Percentiles rank a stretch among this genome's conserved stretches.
Evolutionary conservation across 1,139 yeast genomes (phyloP).

Genomic region (Yamadazyma dushanensis): DNA sequence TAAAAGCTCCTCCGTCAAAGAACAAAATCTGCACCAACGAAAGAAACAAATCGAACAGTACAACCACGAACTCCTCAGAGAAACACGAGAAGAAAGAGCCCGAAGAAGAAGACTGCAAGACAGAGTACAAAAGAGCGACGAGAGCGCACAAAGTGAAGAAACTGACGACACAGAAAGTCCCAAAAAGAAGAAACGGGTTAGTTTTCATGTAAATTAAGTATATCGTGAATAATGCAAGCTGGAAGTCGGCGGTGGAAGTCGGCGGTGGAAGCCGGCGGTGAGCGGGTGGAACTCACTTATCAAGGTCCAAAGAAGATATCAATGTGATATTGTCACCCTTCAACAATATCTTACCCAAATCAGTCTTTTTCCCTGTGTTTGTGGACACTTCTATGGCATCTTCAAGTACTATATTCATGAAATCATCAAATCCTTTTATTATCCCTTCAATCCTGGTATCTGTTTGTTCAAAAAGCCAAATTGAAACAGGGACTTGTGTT

Average conservation of each 20-base stretch:
- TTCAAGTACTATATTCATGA: constrained; percentile 93
- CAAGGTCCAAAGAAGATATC: constrained; percentile 57
- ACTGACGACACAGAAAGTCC: constrained; percentile 13
- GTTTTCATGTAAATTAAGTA: constrained; percentile 13
- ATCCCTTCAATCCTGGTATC: constrained; percentile 78
- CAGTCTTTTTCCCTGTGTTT: constrained; percentile 39
- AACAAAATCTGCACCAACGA: constrained; percentile 23
- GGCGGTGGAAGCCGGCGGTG: too few relatives aligned
- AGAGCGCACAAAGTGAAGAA: constrained; percentile 19
- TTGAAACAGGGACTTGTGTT: constrained; percentile 72
- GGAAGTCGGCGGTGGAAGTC: too few relatives aligned
- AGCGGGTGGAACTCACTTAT: constrained; percentile 6
- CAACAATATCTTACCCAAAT: constrained; percentile 60
- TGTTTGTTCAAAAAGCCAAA: constrained; percentile 89
- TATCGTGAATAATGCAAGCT: not conserved
- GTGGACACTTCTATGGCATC: constrained; percentile 73
- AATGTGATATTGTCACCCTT: constrained; percentile 95
- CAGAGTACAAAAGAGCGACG: constrained; percentile 2
- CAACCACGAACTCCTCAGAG: constrained; percentile 22
- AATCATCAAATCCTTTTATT: constrained; percentile 93
- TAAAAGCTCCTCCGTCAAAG: constrained; percentile 16
- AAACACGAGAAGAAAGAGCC: constrained; percentile 27
- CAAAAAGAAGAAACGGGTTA: constrained; percentile 22
- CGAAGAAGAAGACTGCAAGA: constrained; percentile 19
- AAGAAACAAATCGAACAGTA: constrained; percentile 29